These are phyloP conservation scores for Phytophthora hibernalis DNA, from an alignment of 352 stramenopile species.

Conservation along the genomic window DNA sequence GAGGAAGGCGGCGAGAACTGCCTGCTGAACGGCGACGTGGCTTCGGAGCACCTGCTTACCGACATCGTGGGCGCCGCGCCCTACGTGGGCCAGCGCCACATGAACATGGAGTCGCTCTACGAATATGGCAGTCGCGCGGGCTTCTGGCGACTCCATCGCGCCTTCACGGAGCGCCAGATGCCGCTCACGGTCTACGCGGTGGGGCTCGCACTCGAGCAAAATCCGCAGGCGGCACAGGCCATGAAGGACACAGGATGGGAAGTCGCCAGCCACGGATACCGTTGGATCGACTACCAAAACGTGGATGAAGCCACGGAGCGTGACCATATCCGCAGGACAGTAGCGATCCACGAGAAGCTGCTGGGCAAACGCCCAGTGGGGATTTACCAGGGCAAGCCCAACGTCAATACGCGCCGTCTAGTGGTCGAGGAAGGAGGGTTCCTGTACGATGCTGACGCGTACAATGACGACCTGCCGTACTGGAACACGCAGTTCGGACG, in stretches of 20 bases:
- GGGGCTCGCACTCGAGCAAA: conserved; percentile 95
- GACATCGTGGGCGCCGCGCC: conserved; percentile 91
- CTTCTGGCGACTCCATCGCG: conserved; percentile 95
- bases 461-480: conserved; percentile 96
- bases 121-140: conserved; percentile 95
- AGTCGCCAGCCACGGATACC: conserved; percentile 93
- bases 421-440: conserved; percentile 95
- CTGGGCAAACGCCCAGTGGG: conserved; percentile 91
- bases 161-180: conserved; percentile 90
- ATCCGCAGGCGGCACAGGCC: conserved; percentile 86
- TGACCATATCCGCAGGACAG: conserved; percentile 93
- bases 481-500: conserved; percentile 91
- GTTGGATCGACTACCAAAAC: conserved; percentile 97
- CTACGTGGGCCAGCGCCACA: conserved; percentile 76
- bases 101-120: conserved; percentile 97
- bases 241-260: conserved; percentile 96
- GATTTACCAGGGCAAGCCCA: conserved; percentile 97
- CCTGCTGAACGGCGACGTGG: conserved; percentile 89
- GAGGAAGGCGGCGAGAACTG: conserved; percentile 96
- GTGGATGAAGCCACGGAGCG: conserved; percentile 92
- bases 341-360: conserved; percentile 92
- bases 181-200: conserved; percentile 95
- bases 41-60: conserved; percentile 92
- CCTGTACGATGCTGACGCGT: conserved; percentile 96
- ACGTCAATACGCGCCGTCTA: conserved; percentile 90